These are phyloP conservation scores for Trichoderma lentiforme DNA, from an alignment of 2,329 filamentous ascomycete species.

Conservation along the genomic window DNA sequence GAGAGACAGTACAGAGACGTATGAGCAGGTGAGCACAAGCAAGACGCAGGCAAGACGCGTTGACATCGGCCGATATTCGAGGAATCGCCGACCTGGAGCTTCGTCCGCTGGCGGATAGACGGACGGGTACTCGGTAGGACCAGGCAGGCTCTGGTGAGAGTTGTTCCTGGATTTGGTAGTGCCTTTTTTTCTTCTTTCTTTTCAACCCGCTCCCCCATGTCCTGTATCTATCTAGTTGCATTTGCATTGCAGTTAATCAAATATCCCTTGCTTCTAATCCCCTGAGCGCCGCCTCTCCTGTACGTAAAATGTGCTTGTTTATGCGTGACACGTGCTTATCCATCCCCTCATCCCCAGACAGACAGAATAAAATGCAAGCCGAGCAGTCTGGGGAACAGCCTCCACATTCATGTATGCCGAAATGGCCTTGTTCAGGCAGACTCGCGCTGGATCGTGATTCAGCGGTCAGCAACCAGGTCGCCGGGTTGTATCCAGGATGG, in stretches of 20 bases:
- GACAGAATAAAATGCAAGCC: background rate
- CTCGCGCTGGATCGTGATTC: background rate
- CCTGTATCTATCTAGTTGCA: background rate
- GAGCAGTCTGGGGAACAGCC: background rate
- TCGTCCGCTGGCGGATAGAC: background rate
- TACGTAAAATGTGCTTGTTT: background rate
- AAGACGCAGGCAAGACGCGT: background rate
- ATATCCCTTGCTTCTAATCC: background rate
- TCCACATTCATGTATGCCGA: background rate
- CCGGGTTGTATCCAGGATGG: background rate
- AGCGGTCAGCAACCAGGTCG: background rate
- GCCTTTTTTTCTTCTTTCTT: background rate
- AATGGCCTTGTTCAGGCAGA: background rate
- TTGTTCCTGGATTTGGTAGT: background rate
- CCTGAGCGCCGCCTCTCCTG: background rate
- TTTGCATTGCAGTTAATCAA: slow-evolving; percentile 1
- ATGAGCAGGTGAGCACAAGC: background rate
- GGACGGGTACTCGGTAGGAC: background rate
- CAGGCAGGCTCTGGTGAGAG: background rate
- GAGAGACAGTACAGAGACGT: background rate
- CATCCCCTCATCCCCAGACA: background rate
- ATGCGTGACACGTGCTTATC: background rate
- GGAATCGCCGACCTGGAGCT: background rate
- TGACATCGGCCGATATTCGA: background rate
- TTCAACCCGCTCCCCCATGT: background rate